Evolutionary conservation across 805 yeast species (phyloP).

Genomic region (Ogataea naganishii): DNA sequence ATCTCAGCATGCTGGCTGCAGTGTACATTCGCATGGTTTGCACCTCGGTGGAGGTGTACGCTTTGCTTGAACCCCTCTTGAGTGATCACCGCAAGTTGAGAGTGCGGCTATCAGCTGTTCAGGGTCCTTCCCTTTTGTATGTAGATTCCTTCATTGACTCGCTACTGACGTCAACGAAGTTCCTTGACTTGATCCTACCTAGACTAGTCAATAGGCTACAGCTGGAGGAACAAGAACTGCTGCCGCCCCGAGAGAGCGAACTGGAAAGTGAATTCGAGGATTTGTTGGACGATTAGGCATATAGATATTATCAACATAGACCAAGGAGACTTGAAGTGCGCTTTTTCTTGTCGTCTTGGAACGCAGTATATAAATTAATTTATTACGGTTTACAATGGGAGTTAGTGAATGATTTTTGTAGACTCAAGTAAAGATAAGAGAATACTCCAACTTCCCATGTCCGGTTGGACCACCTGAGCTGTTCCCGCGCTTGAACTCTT

Average conservation of each 20-base stretch:
- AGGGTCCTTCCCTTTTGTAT: slow-evolving; percentile 33
- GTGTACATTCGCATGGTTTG: slow-evolving; percentile 49
- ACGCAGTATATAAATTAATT: too few species aligned
- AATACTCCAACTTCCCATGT: too few species aligned
- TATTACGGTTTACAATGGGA: too few species aligned
- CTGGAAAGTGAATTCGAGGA: slow-evolving; percentile 25
- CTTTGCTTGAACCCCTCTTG: slow-evolving; percentile 43
- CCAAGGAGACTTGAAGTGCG: too few species aligned
- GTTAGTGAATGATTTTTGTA: too few species aligned
- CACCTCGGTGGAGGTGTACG: slow-evolving; percentile 37
- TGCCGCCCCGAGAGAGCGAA: slow-evolving; percentile 30
- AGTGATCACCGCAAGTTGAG: slow-evolving; percentile 67
- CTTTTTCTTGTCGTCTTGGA: too few species aligned
- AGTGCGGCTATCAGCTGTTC: slow-evolving; percentile 26
- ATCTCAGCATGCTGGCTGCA: slow-evolving; percentile 60
- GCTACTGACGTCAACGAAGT: slow-evolving; percentile 46
- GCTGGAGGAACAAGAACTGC: slow-evolving; percentile 32
- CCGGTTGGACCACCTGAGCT: too few species aligned
- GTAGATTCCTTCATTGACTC: slow-evolving; percentile 73
- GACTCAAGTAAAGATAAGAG: too few species aligned
- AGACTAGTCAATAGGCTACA: slow-evolving; percentile 35
- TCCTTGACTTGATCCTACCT: slow-evolving; percentile 71
- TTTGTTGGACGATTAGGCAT: slow-evolving; percentile 14
- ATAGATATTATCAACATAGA: slow-evolving; percentile 10
- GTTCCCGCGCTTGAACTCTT: too few species aligned